Evolutionary conservation across 2,329 filamentous ascomycete species (phyloP).

Genomic region (Biscogniauxia mediterranea): DNA sequence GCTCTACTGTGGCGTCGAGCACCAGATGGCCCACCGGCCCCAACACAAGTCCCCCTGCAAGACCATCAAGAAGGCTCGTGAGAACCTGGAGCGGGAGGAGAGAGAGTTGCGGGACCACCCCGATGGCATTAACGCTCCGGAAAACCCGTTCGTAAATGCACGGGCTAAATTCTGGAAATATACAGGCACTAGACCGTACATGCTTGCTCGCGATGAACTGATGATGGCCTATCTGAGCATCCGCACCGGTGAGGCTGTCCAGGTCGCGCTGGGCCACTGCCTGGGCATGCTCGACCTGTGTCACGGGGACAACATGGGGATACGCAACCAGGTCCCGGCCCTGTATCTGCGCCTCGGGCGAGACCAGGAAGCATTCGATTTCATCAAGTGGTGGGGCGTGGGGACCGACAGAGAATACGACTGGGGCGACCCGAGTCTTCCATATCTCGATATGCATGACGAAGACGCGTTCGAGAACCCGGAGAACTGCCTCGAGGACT

Average conservation of each 20-base stretch:
- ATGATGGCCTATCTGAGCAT: slow-evolving; percentile 14
- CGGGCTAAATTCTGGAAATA: slow-evolving; percentile 9
- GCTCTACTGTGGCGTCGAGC: slow-evolving; percentile 19
- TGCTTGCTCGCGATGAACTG: slow-evolving; percentile 12
- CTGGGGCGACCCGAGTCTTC: slow-evolving; percentile 37
- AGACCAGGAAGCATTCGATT: slow-evolving; percentile 28
- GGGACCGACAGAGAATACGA: slow-evolving; percentile 35
- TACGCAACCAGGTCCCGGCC: slow-evolving; percentile 18
- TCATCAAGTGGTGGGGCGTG: slow-evolving; percentile 21
- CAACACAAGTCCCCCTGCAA: slow-evolving; percentile 19
- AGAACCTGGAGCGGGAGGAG: slow-evolving; percentile 6
- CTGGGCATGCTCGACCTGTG: slow-evolving; percentile 18
- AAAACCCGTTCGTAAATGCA: slow-evolving; percentile 9
- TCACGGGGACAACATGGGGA: slow-evolving; percentile 17
- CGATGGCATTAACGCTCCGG: neutral
- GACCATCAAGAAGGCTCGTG: slow-evolving; percentile 11
- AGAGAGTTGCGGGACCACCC: slow-evolving; percentile 8
- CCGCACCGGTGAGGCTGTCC: slow-evolving; percentile 17
- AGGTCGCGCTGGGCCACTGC: slow-evolving; percentile 13
- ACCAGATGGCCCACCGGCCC: slow-evolving; percentile 18
- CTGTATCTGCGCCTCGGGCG: slow-evolving; percentile 21
- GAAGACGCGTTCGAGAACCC: slow-evolving; percentile 60
- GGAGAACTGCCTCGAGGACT: neutral
- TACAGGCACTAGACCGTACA: slow-evolving; percentile 12
- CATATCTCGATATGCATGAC: slow-evolving; percentile 59